Evolutionary conservation across 2,329 filamentous ascomycete genomes (phyloP).

Genomic region (Penicillium sp.): DNA sequence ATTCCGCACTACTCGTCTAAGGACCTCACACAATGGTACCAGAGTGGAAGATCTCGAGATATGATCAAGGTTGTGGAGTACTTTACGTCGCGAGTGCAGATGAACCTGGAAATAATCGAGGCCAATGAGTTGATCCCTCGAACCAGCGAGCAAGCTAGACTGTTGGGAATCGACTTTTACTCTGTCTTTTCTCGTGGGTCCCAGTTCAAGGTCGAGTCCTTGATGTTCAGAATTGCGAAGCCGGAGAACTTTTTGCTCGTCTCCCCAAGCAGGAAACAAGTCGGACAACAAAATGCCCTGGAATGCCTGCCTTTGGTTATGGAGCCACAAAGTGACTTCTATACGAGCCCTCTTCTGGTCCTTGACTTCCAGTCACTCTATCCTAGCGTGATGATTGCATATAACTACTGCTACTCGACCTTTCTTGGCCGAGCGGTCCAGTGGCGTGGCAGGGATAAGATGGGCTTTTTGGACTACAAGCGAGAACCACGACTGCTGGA

Average conservation of each 20-base stretch:
- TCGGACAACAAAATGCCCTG: constrained; percentile 88
- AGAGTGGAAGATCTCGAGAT: constrained; percentile 66
- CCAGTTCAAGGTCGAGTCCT: constrained; percentile 97
- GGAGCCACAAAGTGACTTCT: constrained; percentile 95
- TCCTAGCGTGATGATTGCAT: constrained; percentile 97
- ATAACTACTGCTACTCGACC: constrained; percentile 98
- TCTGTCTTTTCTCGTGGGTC: constrained; percentile 93
- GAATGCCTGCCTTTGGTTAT: constrained; percentile 95
- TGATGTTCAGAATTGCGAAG: constrained; percentile 98
- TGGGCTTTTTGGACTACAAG: constrained; percentile 89
- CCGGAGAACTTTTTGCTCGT: constrained; percentile 91
- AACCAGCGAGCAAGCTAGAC: constrained; percentile 89
- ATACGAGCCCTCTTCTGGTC: constrained; percentile 84
- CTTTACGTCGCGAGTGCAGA: constrained; percentile 71
- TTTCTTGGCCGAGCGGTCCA: constrained; percentile 82
- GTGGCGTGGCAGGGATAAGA: constrained; percentile 91
- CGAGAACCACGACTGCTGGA: constrained; percentile 74
- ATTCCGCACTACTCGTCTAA: constrained; percentile 84
- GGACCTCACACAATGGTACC: constrained; percentile 81
- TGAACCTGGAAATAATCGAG: constrained; percentile 89
- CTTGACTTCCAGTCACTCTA: constrained; percentile 96
- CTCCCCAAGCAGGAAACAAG: constrained; percentile 87
- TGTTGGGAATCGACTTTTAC: constrained; percentile 94
- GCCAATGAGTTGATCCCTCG: constrained; percentile 84
- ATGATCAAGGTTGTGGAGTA: constrained; percentile 76